Conservation (phyloP, 768 basidiomycete genomes). For the Myochromella boudieri region DNA sequence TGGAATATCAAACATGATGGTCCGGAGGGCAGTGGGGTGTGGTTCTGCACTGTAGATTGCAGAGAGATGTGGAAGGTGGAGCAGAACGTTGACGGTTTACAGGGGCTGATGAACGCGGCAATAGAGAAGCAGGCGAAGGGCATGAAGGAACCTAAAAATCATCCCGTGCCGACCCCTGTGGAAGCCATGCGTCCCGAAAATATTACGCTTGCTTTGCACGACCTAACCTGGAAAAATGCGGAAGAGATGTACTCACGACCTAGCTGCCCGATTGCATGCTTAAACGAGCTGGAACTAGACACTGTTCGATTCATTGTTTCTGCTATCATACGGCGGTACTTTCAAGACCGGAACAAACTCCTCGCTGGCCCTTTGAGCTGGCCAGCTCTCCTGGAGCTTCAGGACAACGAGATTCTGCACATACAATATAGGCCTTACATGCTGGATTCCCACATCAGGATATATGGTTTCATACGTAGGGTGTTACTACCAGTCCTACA, state of each 20-base stretch:
- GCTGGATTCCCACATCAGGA: constrained; percentile 49
- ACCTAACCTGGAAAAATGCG: constrained; percentile 45
- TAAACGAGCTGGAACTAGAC: constrained; percentile 58
- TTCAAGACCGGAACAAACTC: constrained; percentile 27
- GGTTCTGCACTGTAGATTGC: constrained; percentile 58
- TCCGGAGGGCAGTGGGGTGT: constrained; percentile 33
- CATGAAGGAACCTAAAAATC: constrained; percentile 27
- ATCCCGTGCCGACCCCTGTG: constrained; percentile 14
- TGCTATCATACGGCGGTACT: constrained; percentile 45
- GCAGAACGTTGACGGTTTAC: constrained; percentile 27
- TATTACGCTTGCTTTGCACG: constrained; percentile 39
- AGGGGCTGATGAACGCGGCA: constrained; percentile 31
- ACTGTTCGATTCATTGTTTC: constrained; percentile 56
- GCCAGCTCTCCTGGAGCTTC: constrained; percentile 52
- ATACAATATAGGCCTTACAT: constrained; percentile 46
- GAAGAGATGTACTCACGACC: constrained; percentile 28
- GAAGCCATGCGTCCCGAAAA: constrained; percentile 23
- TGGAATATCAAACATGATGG: constrained; percentile 43
- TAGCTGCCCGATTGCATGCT: constrained; percentile 21
- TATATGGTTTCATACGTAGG: constrained; percentile 53
- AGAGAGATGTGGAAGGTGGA: constrained; percentile 41
- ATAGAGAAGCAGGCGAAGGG: constrained; percentile 33
- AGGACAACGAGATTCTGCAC: constrained; percentile 55
- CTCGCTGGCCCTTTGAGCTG: constrained; percentile 28
- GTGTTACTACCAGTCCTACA: constrained; percentile 26